phyloP scores from a whole-genome alignment of 2,329 filamentous ascomycete genomes.

The Ambrosiella cleistominuta region DNA sequence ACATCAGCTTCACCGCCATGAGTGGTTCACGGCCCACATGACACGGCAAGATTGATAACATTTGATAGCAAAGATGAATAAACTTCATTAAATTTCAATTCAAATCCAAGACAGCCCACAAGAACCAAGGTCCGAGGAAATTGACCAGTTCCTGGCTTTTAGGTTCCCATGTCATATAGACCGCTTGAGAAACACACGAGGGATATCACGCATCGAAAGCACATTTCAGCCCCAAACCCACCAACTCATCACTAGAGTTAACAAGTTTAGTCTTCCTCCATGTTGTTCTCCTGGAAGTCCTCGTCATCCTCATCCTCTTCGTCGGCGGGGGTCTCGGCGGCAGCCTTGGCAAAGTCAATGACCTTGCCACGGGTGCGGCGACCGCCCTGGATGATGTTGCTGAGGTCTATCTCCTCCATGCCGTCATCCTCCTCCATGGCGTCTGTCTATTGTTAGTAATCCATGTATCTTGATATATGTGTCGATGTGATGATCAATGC shows the following conservation, averaged over 20 bases:
- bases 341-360: conserved; percentile 88
- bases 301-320: conserved; percentile 67
- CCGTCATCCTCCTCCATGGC: conserved; percentile 52
- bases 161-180: too few species aligned
- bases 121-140: too few species aligned
- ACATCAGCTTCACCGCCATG: too few species aligned
- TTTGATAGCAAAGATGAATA: too few species aligned
- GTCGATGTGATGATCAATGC: conserved; percentile 2
- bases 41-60: too few species aligned
- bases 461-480: conserved; percentile 5
- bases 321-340: conserved; percentile 55
- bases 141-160: too few species aligned
- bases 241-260: not conserved
- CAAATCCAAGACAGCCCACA: too few species aligned
- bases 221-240: not conserved
- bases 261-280: conserved; percentile 38
- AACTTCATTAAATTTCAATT: too few species aligned
- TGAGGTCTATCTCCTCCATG: conserved; percentile 77
- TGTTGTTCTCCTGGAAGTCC: conserved; percentile 52
- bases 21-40: too few species aligned
- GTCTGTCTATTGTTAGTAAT: conserved; percentile 22
- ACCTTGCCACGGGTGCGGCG: conserved; percentile 78
- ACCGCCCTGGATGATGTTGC: conserved; percentile 66
- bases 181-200: not conserved
- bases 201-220: not conserved